Percentiles rank a stretch among this genome's conserved stretches.
phyloP scores from a whole-genome alignment of 2,329 filamentous ascomycete species.

The Tolypocladium guangdongense region DNA sequence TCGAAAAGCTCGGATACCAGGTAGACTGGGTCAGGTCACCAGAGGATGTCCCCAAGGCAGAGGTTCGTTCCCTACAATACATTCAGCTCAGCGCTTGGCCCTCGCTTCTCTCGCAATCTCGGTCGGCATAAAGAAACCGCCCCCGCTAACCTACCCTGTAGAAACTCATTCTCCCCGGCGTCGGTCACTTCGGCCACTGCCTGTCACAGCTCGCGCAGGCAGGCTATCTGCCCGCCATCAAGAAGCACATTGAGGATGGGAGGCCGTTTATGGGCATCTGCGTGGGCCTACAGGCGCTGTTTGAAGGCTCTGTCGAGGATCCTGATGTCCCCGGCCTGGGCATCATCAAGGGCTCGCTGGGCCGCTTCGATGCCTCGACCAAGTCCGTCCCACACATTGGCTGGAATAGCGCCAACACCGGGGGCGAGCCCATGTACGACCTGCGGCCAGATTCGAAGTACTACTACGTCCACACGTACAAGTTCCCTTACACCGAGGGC shows the following conservation, averaged over 20 bases:
- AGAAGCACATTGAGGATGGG: constrained; percentile 71
- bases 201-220: constrained; percentile 71
- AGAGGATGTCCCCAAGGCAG: constrained; percentile 71
- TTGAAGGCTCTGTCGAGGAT: constrained; percentile 75
- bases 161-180: constrained; percentile 91
- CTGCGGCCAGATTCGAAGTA: constrained; percentile 79
- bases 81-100: not conserved
- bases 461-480: constrained; percentile 97
- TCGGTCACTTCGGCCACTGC: constrained; percentile 97
- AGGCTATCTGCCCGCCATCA: constrained; percentile 75
- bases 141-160: constrained; percentile 22
- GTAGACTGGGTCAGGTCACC: constrained; percentile 88
- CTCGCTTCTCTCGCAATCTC: not conserved
- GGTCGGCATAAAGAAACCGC: too few species aligned
- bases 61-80: constrained; percentile 40
- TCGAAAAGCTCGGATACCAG: constrained; percentile 87
- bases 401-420: constrained; percentile 82
- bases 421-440: constrained; percentile 55
- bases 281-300: constrained; percentile 85
- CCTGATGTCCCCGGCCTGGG: constrained; percentile 61
- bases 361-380: constrained; percentile 62
- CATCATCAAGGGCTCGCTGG: constrained; percentile 58
- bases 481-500: constrained; percentile 62
- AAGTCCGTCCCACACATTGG: constrained; percentile 99
- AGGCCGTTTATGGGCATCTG: constrained; percentile 99